Evolutionary conservation across 164 flowering plant species (phyloP), one percentile per base, ranked within the genome.

Genomic region (Pachysandra terminalis): DNA sequence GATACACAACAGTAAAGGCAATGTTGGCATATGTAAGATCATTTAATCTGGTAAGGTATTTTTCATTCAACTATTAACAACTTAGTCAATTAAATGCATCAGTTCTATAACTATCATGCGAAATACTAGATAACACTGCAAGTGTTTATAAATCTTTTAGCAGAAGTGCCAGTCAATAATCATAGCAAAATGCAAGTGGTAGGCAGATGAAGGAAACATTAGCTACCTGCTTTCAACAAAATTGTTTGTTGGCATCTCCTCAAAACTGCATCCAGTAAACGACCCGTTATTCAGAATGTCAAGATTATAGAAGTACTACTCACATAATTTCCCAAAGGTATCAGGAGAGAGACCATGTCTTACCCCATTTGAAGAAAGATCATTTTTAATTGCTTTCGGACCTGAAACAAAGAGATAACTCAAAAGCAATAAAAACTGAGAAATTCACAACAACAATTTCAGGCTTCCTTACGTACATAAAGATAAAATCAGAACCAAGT

Each of bases 231-330:
- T 90, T 67, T 95, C 99, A 32, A 92, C 97, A 83, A 66, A 95
- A 71, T 86, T 90, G 74, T 90, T 88, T 59, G 99, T 95, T 37
- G 98, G 96, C 99, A 95, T 92, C 82, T 92, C 98, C 83, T 92
- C 96, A 73, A 92, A 95, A 57, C 99, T 95, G 90, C 80, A 45
- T 13, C 51, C 51, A 83, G 14, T 22, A 9, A 51, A 59, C 48
- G 19, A 62, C 13, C 27, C 68, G 37, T 5, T n/a, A n/a, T 48
- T 51, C 56, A 67, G 55, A 41, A 27, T 24, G 45, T 59, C 5
- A 48, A 54, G 41, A 12, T 21, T 22, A 56, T 10, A 45, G 67
- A 59, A 52, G 52, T 51, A 14, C 53, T 22, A 56, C 24, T 19
- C 14, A 21, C n/a, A 26, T 3, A 63, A 17, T 9, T 13, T 45